A percentile compares a stretch with the other conserved stretches of the same genome.
Conservation (phyloP, 2,329 filamentous ascomycete species). For the Pseudopyricularia cyperi region DNA sequence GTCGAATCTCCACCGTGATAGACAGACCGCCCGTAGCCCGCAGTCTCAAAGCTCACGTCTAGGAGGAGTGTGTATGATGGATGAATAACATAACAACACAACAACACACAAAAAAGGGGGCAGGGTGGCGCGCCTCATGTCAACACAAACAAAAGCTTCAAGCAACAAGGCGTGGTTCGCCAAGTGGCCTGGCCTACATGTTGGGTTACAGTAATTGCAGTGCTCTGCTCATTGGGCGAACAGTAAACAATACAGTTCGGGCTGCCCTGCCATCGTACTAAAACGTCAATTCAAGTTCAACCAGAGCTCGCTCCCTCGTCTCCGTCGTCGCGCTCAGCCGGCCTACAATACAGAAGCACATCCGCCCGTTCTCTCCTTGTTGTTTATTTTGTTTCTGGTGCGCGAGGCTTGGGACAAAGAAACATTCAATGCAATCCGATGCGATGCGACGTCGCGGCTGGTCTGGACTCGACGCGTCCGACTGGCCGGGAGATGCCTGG, state of each 20-base stretch:
- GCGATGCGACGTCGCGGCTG: background rate
- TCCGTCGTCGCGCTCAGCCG: too few species aligned
- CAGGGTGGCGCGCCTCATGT: background rate
- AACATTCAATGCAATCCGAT: background rate
- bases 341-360: too few species aligned
- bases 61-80: too few species aligned
- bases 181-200: background rate
- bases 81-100: background rate
- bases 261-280: too few species aligned
- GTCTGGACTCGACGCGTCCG: slow-evolving; percentile 6
- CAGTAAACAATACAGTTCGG: too few species aligned
- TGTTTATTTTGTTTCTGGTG: slow-evolving; percentile 5
- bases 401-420: background rate
- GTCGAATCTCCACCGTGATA: background rate
- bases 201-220: too few species aligned
- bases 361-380: too few species aligned
- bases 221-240: too few species aligned
- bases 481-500: slow-evolving; percentile 1
- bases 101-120: background rate
- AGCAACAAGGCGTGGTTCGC: background rate
- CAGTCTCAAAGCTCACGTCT: background rate
- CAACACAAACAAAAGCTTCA: background rate
- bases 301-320: too few species aligned
- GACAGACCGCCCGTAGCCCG: background rate
- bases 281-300: too few species aligned